A percentile compares a stretch with the other conserved stretches of the same genome.
Evolutionary conservation across 768 basidiomycete genomes (phyloP).

Genomic region (Lentinula guzmanii): DNA sequence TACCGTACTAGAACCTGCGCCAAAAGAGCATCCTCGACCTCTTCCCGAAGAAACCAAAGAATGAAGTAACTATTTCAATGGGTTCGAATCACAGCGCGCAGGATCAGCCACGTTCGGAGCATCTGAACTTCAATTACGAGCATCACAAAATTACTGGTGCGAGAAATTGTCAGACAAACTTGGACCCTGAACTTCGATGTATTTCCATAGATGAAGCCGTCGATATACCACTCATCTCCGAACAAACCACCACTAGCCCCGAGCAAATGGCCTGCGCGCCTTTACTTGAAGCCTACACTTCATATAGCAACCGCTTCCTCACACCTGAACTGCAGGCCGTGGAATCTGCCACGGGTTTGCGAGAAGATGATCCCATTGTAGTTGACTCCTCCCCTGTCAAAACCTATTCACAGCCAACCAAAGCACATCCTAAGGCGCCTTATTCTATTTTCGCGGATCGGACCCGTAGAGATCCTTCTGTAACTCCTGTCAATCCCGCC

Average conservation of each 20-base stretch:
- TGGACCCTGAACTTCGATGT: not conserved
- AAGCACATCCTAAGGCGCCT: constrained; percentile 20
- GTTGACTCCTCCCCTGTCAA: constrained; percentile 33
- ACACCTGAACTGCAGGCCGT: not conserved
- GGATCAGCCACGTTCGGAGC: not conserved
- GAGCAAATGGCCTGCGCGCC: not conserved
- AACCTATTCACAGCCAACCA: constrained; percentile 10
- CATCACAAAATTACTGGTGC: not conserved
- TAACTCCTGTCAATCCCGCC: not conserved
- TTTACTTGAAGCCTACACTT: not conserved
- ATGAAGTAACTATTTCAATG: not conserved
- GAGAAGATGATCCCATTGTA: constrained; percentile 35
- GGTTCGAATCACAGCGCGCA: not conserved
- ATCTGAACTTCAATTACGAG: not conserved
- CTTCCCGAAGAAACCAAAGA: constrained; percentile 8
- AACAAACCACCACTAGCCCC: not conserved
- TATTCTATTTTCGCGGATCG: constrained; percentile 43
- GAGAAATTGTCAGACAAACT: not conserved
- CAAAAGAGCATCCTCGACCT: constrained; percentile 22
- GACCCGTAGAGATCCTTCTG: constrained; percentile 1
- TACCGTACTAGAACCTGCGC: not conserved
- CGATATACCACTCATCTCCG: not conserved
- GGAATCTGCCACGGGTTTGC: constrained; percentile 17
- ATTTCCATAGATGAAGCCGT: not conserved
- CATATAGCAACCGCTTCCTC: not conserved